Conservation (phyloP, 371 early-diverging fungal genomes). For the Lichtheimia ornata region DNA sequence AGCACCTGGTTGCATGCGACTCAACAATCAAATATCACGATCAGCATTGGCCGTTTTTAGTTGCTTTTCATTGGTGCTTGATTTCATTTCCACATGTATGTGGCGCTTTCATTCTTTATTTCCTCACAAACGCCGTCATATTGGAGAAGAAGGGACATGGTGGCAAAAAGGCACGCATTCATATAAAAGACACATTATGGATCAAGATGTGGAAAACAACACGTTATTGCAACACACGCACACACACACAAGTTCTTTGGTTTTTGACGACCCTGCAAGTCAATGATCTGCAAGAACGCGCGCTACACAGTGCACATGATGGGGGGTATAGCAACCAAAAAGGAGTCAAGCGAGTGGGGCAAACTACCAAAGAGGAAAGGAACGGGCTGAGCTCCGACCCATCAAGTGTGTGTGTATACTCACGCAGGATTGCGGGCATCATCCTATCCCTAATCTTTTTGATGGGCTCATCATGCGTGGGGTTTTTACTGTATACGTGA, state of each 20-base stretch:
- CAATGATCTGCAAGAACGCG: conserved; percentile 5
- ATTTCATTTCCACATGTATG: neutral
- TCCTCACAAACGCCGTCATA: too few species aligned
- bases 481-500: too few species aligned
- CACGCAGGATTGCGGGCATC: too few species aligned
- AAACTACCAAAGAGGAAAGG: neutral
- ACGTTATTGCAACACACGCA: neutral
- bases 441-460: too few species aligned
- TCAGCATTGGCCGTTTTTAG: neutral
- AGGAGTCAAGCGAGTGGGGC: conserved; percentile 1
- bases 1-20: conserved; percentile 1
- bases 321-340: neutral
- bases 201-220: neutral
- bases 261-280: conserved; percentile 6
- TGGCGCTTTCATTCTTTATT: neutral
- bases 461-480: too few species aligned
- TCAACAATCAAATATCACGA: conserved; percentile 1
- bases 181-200: neutral
- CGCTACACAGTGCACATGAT: conserved; percentile 2
- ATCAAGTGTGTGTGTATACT: too few species aligned
- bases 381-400: neutral
- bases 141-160: neutral
- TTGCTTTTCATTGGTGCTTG: conserved; percentile 2
- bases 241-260: conserved; percentile 1
- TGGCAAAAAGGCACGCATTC: neutral